phyloP scores from a whole-genome alignment of 2,329 filamentous ascomycete genomes.

The Chalara sp. region DNA sequence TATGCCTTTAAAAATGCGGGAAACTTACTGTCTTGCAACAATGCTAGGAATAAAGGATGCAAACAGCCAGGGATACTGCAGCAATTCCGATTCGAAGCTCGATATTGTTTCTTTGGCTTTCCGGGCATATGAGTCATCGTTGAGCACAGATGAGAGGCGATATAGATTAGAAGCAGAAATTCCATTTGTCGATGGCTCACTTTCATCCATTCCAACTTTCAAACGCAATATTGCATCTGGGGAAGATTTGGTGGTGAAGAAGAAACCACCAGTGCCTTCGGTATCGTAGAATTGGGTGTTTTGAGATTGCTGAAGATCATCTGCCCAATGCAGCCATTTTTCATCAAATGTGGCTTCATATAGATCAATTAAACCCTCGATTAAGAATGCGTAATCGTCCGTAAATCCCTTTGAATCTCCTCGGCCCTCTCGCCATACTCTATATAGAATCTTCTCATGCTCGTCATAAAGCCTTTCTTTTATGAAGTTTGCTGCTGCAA shows the following conservation, averaged over 20 bases:
- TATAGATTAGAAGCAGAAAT: conserved; percentile 84
- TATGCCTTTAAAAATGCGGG: too few species aligned
- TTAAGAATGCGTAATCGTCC: conserved; percentile 90
- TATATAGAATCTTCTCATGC: conserved; percentile 55
- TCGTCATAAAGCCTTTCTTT: conserved; percentile 65
- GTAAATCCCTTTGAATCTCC: conserved; percentile 70
- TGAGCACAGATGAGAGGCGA: conserved; percentile 64
- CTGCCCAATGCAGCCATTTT: conserved; percentile 71
- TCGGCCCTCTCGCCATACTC: conserved; percentile 64
- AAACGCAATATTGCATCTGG: conserved; percentile 73
- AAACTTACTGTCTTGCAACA: conserved; percentile 46
- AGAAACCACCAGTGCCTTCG: conserved; percentile 52
- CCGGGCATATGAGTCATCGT: conserved; percentile 54
- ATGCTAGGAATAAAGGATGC: conserved; percentile 71
- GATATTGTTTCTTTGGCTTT: conserved; percentile 68
- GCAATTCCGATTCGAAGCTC: conserved; percentile 84
- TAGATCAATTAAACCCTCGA: conserved; percentile 74
- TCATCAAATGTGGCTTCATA: conserved; percentile 79
- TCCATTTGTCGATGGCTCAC: conserved; percentile 84
- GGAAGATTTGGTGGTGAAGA: conserved; percentile 57
- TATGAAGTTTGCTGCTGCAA: conserved; percentile 66
- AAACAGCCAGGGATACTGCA: conserved; percentile 91
- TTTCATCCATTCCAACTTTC: conserved; percentile 84
- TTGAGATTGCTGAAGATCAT: conserved; percentile 71
- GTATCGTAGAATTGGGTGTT: conserved; percentile 71